Evolutionary conservation across 2,329 filamentous ascomycete genomes (phyloP).

Genomic region (Herpotrichia juniperi): DNA sequence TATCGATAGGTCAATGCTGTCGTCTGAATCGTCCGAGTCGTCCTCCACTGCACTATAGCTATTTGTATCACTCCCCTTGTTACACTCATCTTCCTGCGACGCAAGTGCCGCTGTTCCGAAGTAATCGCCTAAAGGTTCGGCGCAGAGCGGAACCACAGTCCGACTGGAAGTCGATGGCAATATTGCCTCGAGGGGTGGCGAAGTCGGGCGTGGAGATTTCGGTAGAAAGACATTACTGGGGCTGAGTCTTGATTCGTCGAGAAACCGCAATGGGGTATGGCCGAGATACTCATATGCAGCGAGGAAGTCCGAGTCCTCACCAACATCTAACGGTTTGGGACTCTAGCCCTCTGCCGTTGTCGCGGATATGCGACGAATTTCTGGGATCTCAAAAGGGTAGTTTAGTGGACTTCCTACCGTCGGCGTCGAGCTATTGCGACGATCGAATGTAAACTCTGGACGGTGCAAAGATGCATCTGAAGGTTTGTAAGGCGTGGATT

Average conservation of each 20-base stretch:
- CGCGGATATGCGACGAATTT: conserved; percentile 8
- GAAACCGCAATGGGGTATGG: background rate
- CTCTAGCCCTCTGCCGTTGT: background rate
- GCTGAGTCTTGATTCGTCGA: background rate
- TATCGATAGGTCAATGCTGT: background rate
- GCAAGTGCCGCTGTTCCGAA: background rate
- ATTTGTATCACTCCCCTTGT: background rate
- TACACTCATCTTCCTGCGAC: background rate
- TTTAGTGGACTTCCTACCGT: conserved; percentile 14
- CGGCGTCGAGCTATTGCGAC: conserved; percentile 17
- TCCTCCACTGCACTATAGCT: background rate
- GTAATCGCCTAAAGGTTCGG: background rate
- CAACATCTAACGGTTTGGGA: background rate
- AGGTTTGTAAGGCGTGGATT: background rate
- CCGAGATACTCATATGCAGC: background rate
- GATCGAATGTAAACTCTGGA: background rate
- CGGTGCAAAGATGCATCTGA: background rate
- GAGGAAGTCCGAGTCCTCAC: background rate
- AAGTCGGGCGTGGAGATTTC: background rate
- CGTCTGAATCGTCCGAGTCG: background rate
- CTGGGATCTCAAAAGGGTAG: conserved; percentile 11
- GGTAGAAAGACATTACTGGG: background rate
- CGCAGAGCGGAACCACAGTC: background rate
- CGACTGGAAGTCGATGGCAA: background rate
- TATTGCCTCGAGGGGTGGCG: background rate